A percentile compares a stretch with the other conserved stretches of the same genome.
These are phyloP conservation scores for Melampsora larici-populina DNA, from an alignment of 1,284 basidiomycete genomes.

Conservation along the genomic window DNA sequence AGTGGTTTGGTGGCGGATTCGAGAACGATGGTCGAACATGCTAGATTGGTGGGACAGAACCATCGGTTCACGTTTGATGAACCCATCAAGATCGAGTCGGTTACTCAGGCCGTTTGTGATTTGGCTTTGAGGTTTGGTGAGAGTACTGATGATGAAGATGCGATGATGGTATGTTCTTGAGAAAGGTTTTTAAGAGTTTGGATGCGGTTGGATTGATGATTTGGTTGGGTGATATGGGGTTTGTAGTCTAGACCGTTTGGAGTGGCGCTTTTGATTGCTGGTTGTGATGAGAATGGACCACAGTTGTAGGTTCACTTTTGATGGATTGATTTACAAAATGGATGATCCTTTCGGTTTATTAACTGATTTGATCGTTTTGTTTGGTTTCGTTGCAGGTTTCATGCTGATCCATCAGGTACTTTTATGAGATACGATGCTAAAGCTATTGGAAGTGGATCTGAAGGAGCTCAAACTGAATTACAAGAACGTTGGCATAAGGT, in stretches of 20 bases:
- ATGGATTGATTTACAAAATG: not conserved
- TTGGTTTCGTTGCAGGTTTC: constrained; percentile 63
- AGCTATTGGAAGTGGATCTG: constrained; percentile 95
- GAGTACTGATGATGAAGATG: constrained; percentile 82
- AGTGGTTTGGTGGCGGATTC: constrained; percentile 96
- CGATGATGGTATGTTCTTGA: constrained; percentile 71
- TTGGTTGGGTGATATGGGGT: too few species aligned
- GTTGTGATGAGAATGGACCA: constrained; percentile 91
- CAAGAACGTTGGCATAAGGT: constrained; percentile 98
- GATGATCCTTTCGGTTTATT: too few species aligned
- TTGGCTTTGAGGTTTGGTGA: constrained; percentile 95
- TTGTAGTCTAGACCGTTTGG: constrained; percentile 88
- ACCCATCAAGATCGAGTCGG: constrained; percentile 91
- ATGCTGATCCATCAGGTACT: constrained; percentile 99
- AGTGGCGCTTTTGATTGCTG: constrained; percentile 93
- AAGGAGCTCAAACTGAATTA: constrained; percentile 93
- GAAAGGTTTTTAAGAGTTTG: not conserved
- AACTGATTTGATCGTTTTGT: not conserved
- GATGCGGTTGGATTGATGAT: not conserved
- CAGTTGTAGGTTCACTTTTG: constrained; percentile 66
- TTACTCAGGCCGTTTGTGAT: constrained; percentile 96
- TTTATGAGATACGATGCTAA: constrained; percentile 97
- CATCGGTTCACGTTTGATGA: constrained; percentile 98
- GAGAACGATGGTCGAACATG: constrained; percentile 99
- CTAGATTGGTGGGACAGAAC: constrained; percentile 93